Conservation (phyloP, 371 early-diverging fungal species). For the Syncephalastrum sp. region DNA sequence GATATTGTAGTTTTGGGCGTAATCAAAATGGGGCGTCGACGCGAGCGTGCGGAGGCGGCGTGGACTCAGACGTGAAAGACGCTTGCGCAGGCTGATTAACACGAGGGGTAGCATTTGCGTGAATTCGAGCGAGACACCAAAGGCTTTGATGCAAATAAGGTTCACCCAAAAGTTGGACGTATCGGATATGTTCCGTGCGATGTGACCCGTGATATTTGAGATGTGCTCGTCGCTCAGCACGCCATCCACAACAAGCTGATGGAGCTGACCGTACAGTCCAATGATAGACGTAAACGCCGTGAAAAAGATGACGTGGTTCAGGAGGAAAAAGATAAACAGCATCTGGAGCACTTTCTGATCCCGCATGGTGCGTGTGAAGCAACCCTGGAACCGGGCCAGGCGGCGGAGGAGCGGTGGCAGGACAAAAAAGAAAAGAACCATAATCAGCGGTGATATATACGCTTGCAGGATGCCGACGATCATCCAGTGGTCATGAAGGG, state of each 20-base stretch:
- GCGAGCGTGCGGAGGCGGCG: slow-evolving; percentile 61
- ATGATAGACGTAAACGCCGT: slow-evolving; percentile 55
- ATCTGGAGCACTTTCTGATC: slow-evolving; percentile 67
- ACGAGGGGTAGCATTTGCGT: slow-evolving; percentile 67
- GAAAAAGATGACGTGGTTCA: slow-evolving; percentile 62
- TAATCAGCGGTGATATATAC: slow-evolving; percentile 64
- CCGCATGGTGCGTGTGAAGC: slow-evolving; percentile 58
- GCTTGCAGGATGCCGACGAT: slow-evolving; percentile 62
- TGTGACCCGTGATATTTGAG: slow-evolving; percentile 22
- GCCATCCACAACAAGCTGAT: slow-evolving; percentile 23
- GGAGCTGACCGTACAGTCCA: slow-evolving; percentile 45
- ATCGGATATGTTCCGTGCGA: slow-evolving; percentile 39
- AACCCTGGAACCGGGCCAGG: slow-evolving; percentile 70
- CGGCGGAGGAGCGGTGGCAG: slow-evolving; percentile 62
- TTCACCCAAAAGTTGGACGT: slow-evolving; percentile 64
- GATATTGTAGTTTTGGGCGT: slow-evolving; percentile 67
- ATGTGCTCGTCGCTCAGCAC: slow-evolving; percentile 13
- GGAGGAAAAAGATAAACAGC: slow-evolving; percentile 69
- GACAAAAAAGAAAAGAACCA: slow-evolving; percentile 60
- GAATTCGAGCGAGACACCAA: slow-evolving; percentile 58
- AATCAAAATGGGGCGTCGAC: slow-evolving; percentile 72
- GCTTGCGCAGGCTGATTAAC: slow-evolving; percentile 51
- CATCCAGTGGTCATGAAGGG: slow-evolving; percentile 41
- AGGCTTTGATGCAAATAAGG: slow-evolving; percentile 55
- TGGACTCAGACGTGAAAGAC: slow-evolving; percentile 64